Base-by-base conservation (phyloP, 2,329 filamentous ascomycete genomes). In the Alternaria infectoria region DNA sequence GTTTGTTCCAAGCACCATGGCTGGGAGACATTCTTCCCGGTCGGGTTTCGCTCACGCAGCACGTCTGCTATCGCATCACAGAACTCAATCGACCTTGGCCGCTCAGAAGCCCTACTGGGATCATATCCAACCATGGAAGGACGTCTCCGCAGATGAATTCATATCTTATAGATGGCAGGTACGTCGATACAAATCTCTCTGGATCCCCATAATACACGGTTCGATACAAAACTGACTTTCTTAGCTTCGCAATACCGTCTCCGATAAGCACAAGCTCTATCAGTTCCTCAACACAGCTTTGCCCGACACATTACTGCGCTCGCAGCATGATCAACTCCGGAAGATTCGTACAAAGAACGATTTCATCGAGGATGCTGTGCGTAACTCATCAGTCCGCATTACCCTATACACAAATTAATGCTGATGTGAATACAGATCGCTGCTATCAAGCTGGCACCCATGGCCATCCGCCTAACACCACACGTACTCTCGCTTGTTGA, bases 401-500 rank as follows among this genome's bases (percentile, higher is more conserved):
- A n/a, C 30, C 19, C 7, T 8, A 2, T 12, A 25, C 13, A 21
- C 25, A 12, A 9, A 3, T 15, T 21, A 17, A 55, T 50, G 12
- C 32, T 62, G 13, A 62, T 17, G 2, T 3, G 19, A 4, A 32
- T 17, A 15, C 13, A 63, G 61, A 70, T 82, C 25, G 78, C 79
- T 15, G 88, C 87, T 11, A 82, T 89, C 57, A 81, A 79, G 19
- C 72, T 79, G 6, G 85, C 87, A 1, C 85, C 87, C 3, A 90
- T 90, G 88, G 82, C 87, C 0, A 82, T 89, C 43, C 82, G 87
- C 10, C 77, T 90, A 59, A 89, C 86, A 32, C 88, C 88, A 1
- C 87, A 90, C 65, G 81, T 89, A 5, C 75, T 90, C 28, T 87
- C 86, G 64, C 82, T 84, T 2, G 84, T 89, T 59, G 80, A 90